Conservation (phyloP, 129 eudicot genomes). For the Escallonia herrerae region DNA sequence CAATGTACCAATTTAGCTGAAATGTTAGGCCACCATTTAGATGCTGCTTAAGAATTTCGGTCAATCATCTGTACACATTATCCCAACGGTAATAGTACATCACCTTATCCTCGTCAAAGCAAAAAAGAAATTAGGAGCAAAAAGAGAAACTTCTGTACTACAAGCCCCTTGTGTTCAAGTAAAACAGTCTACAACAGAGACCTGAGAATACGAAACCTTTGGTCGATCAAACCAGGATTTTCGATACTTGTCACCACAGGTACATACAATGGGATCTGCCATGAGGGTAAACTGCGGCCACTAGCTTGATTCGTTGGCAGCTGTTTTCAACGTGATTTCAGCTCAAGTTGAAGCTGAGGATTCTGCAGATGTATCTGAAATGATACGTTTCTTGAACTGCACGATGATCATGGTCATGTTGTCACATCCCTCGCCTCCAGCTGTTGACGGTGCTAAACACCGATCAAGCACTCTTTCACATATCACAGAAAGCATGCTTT, state of each 20-base stretch:
- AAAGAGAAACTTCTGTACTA: not conserved
- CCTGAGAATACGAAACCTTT: not conserved
- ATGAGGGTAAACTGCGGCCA: too few relatives aligned
- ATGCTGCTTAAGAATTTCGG: too few relatives aligned
- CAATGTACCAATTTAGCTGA: too few relatives aligned
- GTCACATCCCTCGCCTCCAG: constrained; percentile 98
- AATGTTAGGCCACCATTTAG: too few relatives aligned
- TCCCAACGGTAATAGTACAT: not conserved
- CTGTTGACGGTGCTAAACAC: constrained; percentile 88
- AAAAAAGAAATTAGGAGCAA: not conserved
- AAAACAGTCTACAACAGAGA: not conserved
- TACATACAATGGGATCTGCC: too few relatives aligned
- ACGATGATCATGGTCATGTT: constrained; percentile 98
- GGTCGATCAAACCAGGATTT: not conserved
- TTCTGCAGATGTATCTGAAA: constrained; percentile 11
- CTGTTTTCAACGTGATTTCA: constrained; percentile 11
- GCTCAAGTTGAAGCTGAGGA: constrained; percentile 23
- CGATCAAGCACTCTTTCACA: constrained; percentile 73
- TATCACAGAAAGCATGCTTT: constrained; percentile 61
- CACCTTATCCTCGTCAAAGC: too few relatives aligned
- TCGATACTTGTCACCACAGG: too few relatives aligned
- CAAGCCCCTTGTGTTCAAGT: not conserved
- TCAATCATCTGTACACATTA: constrained; percentile 4
- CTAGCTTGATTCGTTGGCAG: too few relatives aligned
- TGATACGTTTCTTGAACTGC: constrained; percentile 60